Conservation (phyloP, 2,329 filamentous ascomycete genomes). For the Lachnellula cervina region DNA sequence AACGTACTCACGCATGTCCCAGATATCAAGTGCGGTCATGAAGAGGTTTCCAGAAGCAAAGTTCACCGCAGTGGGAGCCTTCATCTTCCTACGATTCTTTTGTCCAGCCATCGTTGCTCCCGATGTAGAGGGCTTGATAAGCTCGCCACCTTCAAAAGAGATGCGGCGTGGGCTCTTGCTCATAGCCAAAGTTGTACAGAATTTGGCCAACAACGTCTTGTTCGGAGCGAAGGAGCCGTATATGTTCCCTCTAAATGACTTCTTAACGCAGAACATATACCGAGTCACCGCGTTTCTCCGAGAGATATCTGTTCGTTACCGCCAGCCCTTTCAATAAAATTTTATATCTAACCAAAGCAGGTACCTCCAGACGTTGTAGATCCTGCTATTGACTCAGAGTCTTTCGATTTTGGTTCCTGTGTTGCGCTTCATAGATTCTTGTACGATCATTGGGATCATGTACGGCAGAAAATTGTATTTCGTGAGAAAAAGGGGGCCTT, state of each 20-base stretch:
- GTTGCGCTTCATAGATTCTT: conserved; percentile 64
- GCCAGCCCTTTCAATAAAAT: neutral
- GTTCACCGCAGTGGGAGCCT: conserved; percentile 66
- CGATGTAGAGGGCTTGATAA: conserved; percentile 61
- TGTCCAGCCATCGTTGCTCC: conserved; percentile 68
- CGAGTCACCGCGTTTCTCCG: conserved; percentile 61
- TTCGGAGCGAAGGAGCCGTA: conserved; percentile 69
- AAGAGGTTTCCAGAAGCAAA: conserved; percentile 63
- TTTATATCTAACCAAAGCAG: conserved; percentile 25
- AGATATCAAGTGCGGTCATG: conserved; percentile 61
- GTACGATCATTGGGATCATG: conserved; percentile 68
- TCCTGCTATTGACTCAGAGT: conserved; percentile 40
- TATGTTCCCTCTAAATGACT: conserved; percentile 67
- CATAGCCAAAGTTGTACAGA: conserved; percentile 68
- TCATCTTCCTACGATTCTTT: conserved; percentile 68
- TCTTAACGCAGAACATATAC: conserved; percentile 64
- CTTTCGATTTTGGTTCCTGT: conserved; percentile 67
- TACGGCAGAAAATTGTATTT: conserved; percentile 58
- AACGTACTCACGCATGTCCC: neutral
- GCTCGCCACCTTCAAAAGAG: conserved; percentile 57
- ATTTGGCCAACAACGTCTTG: conserved; percentile 66
- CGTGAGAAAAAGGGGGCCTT: conserved; percentile 54
- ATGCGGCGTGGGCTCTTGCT: conserved; percentile 64
- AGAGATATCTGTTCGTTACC: conserved; percentile 57
- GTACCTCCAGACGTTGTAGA: conserved; percentile 46